Percentiles rank a stretch among this genome's conserved stretches.
Evolutionary conservation across 2,329 filamentous ascomycete species (phyloP).

Genomic region (Emmonsiellopsis sp.): DNA sequence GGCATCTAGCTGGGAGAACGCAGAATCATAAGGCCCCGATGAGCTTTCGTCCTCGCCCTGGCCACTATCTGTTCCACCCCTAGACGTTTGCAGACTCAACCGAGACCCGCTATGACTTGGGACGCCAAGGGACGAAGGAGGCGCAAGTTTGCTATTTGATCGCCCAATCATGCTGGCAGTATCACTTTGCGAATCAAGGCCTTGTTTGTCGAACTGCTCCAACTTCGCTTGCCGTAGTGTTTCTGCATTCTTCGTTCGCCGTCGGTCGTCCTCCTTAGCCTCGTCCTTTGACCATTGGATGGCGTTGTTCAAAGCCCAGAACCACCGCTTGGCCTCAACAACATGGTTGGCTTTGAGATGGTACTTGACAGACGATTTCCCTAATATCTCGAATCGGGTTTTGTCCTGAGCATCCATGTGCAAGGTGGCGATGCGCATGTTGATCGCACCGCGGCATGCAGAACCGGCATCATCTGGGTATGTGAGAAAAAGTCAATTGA

Average conservation of each 20-base stretch:
- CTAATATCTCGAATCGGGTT: constrained; percentile 93
- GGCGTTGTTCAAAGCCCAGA: constrained; percentile 96
- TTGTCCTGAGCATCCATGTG: constrained; percentile 97
- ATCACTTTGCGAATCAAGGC: constrained; percentile 37
- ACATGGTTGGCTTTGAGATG: constrained; percentile 96
- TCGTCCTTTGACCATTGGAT: constrained; percentile 99
- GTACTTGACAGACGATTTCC: constrained; percentile 98
- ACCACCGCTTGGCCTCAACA: constrained; percentile 97
- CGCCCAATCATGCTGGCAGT: constrained; percentile 20
- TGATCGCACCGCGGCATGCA: constrained; percentile 93
- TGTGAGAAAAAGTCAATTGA: constrained; percentile 3
- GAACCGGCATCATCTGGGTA: constrained; percentile 77
- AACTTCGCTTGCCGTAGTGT: constrained; percentile 68
- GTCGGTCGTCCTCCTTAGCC: constrained; percentile 76
- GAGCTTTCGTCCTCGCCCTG: constrained; percentile 46
- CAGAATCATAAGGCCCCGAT: constrained; percentile 49
- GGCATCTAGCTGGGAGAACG: constrained; percentile 41
- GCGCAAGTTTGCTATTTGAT: constrained; percentile 27
- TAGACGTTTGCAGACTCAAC: constrained; percentile 41
- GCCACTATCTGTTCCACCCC: constrained; percentile 38
- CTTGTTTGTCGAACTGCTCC: constrained; percentile 53
- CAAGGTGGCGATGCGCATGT: constrained; percentile 91
- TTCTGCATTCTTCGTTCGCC: constrained; percentile 65
- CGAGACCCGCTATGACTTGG: constrained; percentile 33
- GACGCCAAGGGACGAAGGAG: constrained; percentile 24